Evolutionary conservation across 2,329 filamentous ascomycete genomes (phyloP).

Genomic region (Dothistroma pini): DNA sequence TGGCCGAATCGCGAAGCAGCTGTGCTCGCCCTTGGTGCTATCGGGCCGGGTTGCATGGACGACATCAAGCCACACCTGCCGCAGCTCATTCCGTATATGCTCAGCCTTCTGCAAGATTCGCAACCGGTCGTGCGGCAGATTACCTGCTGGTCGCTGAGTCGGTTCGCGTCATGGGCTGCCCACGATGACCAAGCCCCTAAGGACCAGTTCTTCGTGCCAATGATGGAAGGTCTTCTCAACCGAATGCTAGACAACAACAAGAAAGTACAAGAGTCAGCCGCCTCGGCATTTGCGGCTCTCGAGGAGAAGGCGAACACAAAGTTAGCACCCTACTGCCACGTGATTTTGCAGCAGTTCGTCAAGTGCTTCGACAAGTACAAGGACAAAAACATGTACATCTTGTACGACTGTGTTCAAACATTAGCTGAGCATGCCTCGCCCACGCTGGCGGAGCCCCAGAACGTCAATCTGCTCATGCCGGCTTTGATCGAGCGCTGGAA

Average conservation of each 20-base stretch:
- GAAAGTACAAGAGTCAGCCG: constrained; percentile 93
- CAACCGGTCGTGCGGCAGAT: constrained; percentile 94
- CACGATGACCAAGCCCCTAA: constrained; percentile 66
- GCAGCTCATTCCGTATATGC: constrained; percentile 83
- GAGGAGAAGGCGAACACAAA: constrained; percentile 86
- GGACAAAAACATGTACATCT: constrained; percentile 97
- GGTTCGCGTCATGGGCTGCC: constrained; percentile 91
- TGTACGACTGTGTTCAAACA: constrained; percentile 98
- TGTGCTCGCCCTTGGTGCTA: constrained; percentile 87
- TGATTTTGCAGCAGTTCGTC: constrained; percentile 90
- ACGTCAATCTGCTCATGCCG: constrained; percentile 88
- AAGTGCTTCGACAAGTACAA: constrained; percentile 93
- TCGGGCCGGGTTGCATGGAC: constrained; percentile 90
- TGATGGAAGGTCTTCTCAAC: constrained; percentile 93
- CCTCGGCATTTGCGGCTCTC: constrained; percentile 91
- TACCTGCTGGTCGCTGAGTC: constrained; percentile 93
- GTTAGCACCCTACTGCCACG: constrained; percentile 78
- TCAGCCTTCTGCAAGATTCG: constrained; percentile 75
- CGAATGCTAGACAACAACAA: constrained; percentile 98
- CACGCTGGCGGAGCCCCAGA: constrained; percentile 71
- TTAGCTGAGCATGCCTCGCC: constrained; percentile 86
- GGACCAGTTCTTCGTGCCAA: constrained; percentile 79
- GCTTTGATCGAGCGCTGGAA: constrained; percentile 86
- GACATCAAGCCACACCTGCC: constrained; percentile 87
- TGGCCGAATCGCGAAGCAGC: constrained; percentile 94